Evolutionary conservation across 345 rosid genomes (phyloP).

Genomic region (Murraya paniculata): DNA sequence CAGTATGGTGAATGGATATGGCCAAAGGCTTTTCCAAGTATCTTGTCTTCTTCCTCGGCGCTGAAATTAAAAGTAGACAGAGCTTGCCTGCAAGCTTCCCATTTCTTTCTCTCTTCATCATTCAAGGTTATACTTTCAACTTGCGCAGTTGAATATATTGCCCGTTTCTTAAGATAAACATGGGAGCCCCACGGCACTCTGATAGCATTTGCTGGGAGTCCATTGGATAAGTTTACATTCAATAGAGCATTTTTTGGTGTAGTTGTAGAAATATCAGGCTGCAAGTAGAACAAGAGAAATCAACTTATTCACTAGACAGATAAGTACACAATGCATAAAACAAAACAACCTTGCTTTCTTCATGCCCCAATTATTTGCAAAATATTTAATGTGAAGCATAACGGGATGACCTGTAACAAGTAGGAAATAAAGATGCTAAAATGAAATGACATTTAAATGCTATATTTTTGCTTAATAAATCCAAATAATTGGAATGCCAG

Average conservation of each 20-base stretch:
- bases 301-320: neutral
- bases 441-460: neutral
- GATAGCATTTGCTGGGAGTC: conserved; percentile 18
- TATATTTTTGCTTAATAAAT: neutral
- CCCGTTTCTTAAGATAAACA: conserved; percentile 43
- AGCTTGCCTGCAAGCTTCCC: conserved; percentile 83
- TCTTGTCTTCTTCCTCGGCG: conserved; percentile 72
- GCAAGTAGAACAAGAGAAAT: conserved; percentile 25
- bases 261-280: conserved; percentile 42
- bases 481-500: neutral
- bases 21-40: conserved; percentile 86
- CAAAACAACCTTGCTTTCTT: neutral
- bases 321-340: neutral
- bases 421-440: neutral
- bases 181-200: conserved; percentile 17
- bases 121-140: conserved; percentile 27
- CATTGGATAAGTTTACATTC: conserved; percentile 22
- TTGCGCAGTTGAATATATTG: conserved; percentile 36
- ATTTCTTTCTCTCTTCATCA: conserved; percentile 54
- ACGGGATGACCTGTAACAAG: neutral
- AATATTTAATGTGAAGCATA: neutral
- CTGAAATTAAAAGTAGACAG: conserved; percentile 59
- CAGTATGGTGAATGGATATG: conserved; percentile 80
- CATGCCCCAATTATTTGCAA: neutral
- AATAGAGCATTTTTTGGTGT: conserved; percentile 21